Evolutionary conservation across 768 basidiomycete species (phyloP), one percentile per base, ranked within the genome.

Genomic region (Suillus plorans): DNA sequence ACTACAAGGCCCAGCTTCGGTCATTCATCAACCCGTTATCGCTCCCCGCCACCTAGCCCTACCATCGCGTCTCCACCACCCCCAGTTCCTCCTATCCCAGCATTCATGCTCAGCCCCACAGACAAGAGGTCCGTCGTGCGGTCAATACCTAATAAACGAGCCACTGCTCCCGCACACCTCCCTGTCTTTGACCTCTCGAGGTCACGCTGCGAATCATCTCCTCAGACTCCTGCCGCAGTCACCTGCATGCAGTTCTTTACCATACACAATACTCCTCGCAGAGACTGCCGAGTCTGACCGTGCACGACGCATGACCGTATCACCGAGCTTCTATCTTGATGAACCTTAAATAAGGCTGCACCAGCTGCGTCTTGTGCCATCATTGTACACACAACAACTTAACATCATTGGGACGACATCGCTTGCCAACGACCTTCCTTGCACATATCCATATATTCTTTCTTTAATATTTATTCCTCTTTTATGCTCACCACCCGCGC

Each of bases 21-120:
- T 25, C 77, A 82, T 13, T 70, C 74, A 34, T 74, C 80, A 44
- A 66, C 78, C 36, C 81, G 80, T 25, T 82, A 81, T 64, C 80
- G 77, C 63, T 82, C 86, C 1, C 84, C 86, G 0, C 86, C 85
- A n/a, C 80, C 83, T 4, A 81, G 79, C 60, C 82, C 84, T 0
- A 74, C 74, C 1, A 61, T 79, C 44, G 63, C 72, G 5, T 75
- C 80, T 0, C 79, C 83, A 4, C 81, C 84, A 2, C 85, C 86
- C 13, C 86, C 85, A 3, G 86, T 87, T 0, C 86, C 87, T 8
- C 82, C 84, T 25, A 82, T 87, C 62, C 86, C 85, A 4, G 73
- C 79, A 16, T 80, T 80, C 69, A 76, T 80, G 31, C 76, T 83
- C 44, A 65, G 74, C 4, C 73, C 79, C 8, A 77, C 76, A 1